A percentile compares a stretch with the other conserved stretches of the same genome.
These are phyloP conservation scores for Ascochyta lentis DNA, from an alignment of 2,329 filamentous ascomycete species.

Conservation along the genomic window DNA sequence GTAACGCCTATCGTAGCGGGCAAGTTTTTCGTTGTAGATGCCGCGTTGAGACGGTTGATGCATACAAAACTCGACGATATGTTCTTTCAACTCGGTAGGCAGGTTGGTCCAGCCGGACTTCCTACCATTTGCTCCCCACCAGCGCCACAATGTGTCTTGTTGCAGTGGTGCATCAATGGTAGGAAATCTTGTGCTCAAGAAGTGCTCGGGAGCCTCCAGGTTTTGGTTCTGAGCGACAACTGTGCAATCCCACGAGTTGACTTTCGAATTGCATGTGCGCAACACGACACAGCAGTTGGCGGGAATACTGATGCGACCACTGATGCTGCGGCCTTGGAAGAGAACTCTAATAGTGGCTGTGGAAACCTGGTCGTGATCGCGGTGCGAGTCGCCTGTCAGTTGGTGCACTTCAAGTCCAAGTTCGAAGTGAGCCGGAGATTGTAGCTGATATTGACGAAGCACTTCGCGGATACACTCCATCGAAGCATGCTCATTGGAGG, in stretches of 20 bases:
- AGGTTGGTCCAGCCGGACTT: constrained; percentile 34
- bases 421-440: not conserved
- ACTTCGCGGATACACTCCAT: not conserved
- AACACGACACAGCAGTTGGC: not conserved
- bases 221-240: not conserved
- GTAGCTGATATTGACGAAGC: not conserved
- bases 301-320: not conserved
- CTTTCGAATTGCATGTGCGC: not conserved
- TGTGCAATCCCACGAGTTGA: not conserved
- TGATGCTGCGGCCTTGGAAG: not conserved
- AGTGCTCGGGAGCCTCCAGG: not conserved
- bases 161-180: not conserved
- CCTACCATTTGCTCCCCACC: constrained; percentile 35
- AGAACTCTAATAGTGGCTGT: not conserved
- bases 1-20: not conserved
- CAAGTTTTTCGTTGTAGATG: not conserved
- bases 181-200: constrained; percentile 17
- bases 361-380: not conserved
- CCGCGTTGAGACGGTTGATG: constrained; percentile 3
- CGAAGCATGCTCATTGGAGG: not conserved
- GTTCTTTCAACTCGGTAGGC: constrained; percentile 37
- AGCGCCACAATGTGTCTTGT: constrained; percentile 15
- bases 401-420: not conserved
- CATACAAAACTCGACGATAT: constrained; percentile 31
- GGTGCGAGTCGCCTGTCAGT: not conserved